phyloP scores from a whole-genome alignment of 257 asterid species.

The Verbascum thapsus region DNA sequence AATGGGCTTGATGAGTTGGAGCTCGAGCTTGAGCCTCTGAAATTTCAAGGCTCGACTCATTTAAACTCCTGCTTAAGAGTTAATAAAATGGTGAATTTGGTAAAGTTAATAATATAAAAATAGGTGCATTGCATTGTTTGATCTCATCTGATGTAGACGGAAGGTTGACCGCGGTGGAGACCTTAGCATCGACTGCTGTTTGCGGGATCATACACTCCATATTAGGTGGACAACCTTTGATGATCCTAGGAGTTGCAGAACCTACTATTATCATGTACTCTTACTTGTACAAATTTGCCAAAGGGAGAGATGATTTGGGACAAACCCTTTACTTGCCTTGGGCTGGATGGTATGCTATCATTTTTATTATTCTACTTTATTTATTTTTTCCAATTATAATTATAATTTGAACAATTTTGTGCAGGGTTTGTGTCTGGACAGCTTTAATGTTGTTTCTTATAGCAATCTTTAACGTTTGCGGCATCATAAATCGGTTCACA shows the following conservation, averaged over 20 bases:
- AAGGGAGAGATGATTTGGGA: constrained; percentile 45
- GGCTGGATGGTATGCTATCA: constrained; percentile 33
- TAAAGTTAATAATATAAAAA: too few species aligned
- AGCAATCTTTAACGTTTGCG: constrained; percentile 50
- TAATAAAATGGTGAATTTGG: too few species aligned
- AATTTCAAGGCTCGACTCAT: too few species aligned
- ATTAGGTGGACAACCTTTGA: constrained; percentile 58
- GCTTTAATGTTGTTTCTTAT: constrained; percentile 48
- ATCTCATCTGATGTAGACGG: constrained; percentile 41
- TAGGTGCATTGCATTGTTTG: too few species aligned
- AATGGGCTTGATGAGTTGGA: too few species aligned
- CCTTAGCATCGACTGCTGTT: constrained; percentile 57
- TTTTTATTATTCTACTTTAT: too few species aligned
- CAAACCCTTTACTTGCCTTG: constrained; percentile 54
- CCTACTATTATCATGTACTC: constrained; percentile 64
- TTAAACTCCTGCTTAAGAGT: too few species aligned
- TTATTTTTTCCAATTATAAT: neutral
- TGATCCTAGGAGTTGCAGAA: constrained; percentile 65
- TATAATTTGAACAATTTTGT: neutral
- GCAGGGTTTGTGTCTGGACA: constrained; percentile 65
- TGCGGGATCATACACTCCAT: constrained; percentile 67
- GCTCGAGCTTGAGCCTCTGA: too few species aligned
- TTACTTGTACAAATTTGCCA: constrained; percentile 57
- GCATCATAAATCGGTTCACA: constrained; percentile 45
- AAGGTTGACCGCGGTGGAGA: constrained; percentile 56